Conservation (phyloP, 169 alveolate genomes). For the Eimeria falciformis region DNA sequence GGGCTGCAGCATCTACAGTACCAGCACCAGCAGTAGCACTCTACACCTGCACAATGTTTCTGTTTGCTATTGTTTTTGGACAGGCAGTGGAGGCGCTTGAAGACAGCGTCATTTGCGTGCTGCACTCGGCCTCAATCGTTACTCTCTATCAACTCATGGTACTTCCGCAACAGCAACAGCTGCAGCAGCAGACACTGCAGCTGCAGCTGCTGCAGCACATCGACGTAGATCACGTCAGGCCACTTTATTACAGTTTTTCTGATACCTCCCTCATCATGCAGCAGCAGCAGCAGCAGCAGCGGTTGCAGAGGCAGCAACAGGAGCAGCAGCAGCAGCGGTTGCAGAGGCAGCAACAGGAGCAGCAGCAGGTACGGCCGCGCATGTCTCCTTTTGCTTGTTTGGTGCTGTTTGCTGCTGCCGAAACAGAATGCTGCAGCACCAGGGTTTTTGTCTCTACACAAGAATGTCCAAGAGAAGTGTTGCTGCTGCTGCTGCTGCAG, state of each 20-base stretch:
- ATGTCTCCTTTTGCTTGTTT: background rate
- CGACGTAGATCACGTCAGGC: slow-evolving; percentile 42
- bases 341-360: background rate
- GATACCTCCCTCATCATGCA: slow-evolving; percentile 22
- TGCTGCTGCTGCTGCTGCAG: slow-evolving; percentile 56
- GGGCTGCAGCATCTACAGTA: slow-evolving; percentile 10
- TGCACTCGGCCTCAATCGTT: slow-evolving; percentile 35
- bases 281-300: slow-evolving; percentile 45
- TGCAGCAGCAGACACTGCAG: slow-evolving; percentile 8
- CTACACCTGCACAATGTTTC: background rate
- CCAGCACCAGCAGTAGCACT: background rate
- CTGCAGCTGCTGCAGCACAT: slow-evolving; percentile 43
- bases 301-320: background rate
- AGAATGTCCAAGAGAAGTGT: too few species aligned
- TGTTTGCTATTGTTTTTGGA: background rate
- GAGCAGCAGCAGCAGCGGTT: slow-evolving; percentile 32
- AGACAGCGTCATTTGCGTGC: slow-evolving; percentile 23
- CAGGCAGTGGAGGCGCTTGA: slow-evolving; percentile 43
- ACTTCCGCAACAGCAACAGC: slow-evolving; percentile 44
- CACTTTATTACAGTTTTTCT: slow-evolving; percentile 34
- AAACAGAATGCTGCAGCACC: background rate
- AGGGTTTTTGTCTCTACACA: background rate
- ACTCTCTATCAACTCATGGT: background rate
- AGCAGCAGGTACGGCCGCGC: background rate
- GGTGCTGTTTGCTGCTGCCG: slow-evolving; percentile 19